These are phyloP conservation scores for Leptographium galeiforme DNA, from an alignment of 2,329 filamentous ascomycete species.

Conservation along the genomic window DNA sequence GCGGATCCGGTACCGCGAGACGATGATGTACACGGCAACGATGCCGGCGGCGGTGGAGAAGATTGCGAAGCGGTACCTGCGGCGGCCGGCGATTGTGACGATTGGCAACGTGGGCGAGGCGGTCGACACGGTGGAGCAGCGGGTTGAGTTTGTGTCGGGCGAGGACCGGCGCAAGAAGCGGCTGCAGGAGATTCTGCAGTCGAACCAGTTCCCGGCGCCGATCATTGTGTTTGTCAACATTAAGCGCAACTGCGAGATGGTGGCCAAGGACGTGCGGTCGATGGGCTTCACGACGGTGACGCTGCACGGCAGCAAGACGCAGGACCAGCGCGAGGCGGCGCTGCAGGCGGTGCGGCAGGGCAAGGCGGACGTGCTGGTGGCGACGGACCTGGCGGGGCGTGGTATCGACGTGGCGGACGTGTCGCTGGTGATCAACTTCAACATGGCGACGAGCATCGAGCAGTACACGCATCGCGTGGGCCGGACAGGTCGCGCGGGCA, in stretches of 20 bases:
- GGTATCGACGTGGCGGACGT: constrained; percentile 98
- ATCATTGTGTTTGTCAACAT: constrained; percentile 99
- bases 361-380: constrained; percentile 75
- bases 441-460: constrained; percentile 90
- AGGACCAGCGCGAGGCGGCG: constrained; percentile 93
- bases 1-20: constrained; percentile 78
- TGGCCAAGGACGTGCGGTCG: constrained; percentile 84
- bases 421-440: constrained; percentile 92
- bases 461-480: constrained; percentile 94
- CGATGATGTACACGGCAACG: constrained; percentile 99
- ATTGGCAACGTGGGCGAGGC: constrained; percentile 93
- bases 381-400: constrained; percentile 87
- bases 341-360: constrained; percentile 73
- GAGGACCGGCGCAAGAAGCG: constrained; percentile 97
- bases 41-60: constrained; percentile 89
- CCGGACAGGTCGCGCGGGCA: constrained; percentile 92
- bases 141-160: constrained; percentile 78
- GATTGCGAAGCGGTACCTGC: constrained; percentile 93
- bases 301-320: constrained; percentile 88
- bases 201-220: constrained; percentile 67
- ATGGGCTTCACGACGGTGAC: constrained; percentile 88
- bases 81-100: constrained; percentile 81
- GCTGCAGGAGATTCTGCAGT: constrained; percentile 76
- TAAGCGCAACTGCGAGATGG: constrained; percentile 94
- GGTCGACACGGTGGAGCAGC: constrained; percentile 94